phyloP scores from a whole-genome alignment of 2,329 filamentous ascomycete species.

The Fusarium ramigenum region DNA sequence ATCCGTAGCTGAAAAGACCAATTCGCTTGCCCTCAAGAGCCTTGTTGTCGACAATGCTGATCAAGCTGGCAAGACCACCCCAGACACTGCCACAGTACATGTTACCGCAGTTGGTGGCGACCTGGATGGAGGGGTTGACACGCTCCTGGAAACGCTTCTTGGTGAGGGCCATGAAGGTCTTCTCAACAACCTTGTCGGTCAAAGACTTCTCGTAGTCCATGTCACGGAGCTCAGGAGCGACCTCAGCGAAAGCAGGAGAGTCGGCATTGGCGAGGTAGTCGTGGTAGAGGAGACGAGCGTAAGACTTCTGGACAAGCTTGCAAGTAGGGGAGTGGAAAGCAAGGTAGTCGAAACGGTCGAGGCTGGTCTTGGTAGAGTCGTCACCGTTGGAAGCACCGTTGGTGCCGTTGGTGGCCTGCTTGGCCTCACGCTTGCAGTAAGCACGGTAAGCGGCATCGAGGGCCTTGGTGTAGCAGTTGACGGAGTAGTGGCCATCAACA shows the following conservation, averaged over 20 bases:
- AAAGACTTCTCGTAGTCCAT: slow-evolving; percentile 83
- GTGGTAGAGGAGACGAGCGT: slow-evolving; percentile 84
- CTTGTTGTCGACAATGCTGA: slow-evolving; percentile 71
- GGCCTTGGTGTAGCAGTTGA: slow-evolving; percentile 83
- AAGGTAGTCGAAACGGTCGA: slow-evolving; percentile 87
- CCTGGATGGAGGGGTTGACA: slow-evolving; percentile 76
- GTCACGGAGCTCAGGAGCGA: slow-evolving; percentile 78
- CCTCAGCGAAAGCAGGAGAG: slow-evolving; percentile 74
- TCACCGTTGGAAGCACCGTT: slow-evolving; percentile 61
- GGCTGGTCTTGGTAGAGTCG: slow-evolving; percentile 63
- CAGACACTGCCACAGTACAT: slow-evolving; percentile 79
- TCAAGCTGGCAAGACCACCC: slow-evolving; percentile 76
- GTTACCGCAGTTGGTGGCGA: slow-evolving; percentile 79
- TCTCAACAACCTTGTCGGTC: slow-evolving; percentile 84
- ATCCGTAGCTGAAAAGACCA: slow-evolving; percentile 82
- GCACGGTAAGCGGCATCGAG: slow-evolving; percentile 84
- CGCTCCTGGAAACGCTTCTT: slow-evolving; percentile 88
- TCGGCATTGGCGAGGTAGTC: slow-evolving; percentile 80
- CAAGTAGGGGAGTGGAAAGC: slow-evolving; percentile 86
- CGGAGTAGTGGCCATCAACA: slow-evolving; percentile 84
- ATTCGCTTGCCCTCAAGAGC: slow-evolving; percentile 76
- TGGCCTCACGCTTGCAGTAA: slow-evolving; percentile 78
- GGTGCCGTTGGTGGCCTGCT: slow-evolving; percentile 63
- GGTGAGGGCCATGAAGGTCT: slow-evolving; percentile 83
- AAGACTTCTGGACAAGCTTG: slow-evolving; percentile 88